Evolutionary conservation across 768 basidiomycete species (phyloP).

Genomic region (Mycena belliarum): DNA sequence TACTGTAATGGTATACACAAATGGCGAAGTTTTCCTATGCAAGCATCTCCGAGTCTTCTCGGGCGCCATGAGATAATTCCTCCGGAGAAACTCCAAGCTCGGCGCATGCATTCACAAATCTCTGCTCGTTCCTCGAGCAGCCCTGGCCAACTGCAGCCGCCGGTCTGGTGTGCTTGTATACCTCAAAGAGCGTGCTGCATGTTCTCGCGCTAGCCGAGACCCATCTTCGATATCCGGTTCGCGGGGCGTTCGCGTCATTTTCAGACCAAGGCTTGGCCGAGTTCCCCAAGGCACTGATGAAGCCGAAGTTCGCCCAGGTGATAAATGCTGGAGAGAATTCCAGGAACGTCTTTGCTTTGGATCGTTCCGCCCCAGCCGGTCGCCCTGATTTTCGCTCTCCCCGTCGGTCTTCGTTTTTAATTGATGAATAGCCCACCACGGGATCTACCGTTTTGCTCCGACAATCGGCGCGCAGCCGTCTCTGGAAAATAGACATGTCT

Average conservation of each 20-base stretch:
- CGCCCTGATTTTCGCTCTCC: neutral
- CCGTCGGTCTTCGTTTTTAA: neutral
- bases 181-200: neutral
- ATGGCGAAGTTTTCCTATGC: neutral
- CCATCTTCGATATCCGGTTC: slow-evolving; percentile 9
- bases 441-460: neutral
- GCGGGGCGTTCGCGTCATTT: slow-evolving; percentile 1
- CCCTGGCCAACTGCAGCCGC: neutral
- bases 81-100: neutral
- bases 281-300: neutral
- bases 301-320: slow-evolving; percentile 6
- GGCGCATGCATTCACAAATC: neutral
- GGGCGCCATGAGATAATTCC: neutral
- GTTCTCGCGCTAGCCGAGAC: neutral
- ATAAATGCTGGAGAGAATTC: slow-evolving; percentile 4
- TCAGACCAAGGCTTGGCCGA: neutral
- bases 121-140: neutral
- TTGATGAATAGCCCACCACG: neutral
- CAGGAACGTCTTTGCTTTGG: slow-evolving; percentile 10
- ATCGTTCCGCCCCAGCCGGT: slow-evolving; percentile 13
- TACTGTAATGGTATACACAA: neutral
- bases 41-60: neutral
- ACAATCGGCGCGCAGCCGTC: neutral
- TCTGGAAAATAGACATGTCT: neutral
- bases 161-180: too few species aligned